A percentile compares a stretch with the other conserved stretches of the same genome.
Conservation (phyloP, 169 alveolate species). For the Cryptosporidium ubiquitum region DNA sequence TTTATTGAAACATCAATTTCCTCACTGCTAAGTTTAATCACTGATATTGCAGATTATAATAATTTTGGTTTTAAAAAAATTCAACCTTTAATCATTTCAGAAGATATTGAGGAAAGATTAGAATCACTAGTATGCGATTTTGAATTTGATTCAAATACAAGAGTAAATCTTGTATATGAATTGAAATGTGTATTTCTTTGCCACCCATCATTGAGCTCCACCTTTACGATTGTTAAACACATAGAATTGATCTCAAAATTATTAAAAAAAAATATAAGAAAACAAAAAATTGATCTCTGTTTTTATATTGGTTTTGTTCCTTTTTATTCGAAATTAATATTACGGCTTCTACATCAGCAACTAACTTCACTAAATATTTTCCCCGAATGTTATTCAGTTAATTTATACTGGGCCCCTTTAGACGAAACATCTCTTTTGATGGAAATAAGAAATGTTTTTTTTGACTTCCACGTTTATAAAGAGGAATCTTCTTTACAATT, state of each 20-base stretch:
- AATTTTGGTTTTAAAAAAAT: slow-evolving; percentile 42
- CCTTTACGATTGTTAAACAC: slow-evolving; percentile 41
- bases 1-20: slow-evolving; percentile 66
- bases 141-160: slow-evolving; percentile 9
- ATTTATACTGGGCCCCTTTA: slow-evolving; percentile 56
- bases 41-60: slow-evolving; percentile 62
- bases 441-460: slow-evolving; percentile 40
- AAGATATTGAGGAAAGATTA: slow-evolving; percentile 34
- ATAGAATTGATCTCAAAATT: slow-evolving; percentile 12
- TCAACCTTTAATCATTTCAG: slow-evolving; percentile 30
- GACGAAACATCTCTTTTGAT: slow-evolving; percentile 59
- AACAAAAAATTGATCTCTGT: neutral
- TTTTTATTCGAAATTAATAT: slow-evolving; percentile 28
- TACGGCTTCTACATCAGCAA: slow-evolving; percentile 38
- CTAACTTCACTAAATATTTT: slow-evolving; percentile 4
- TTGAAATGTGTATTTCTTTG: slow-evolving; percentile 27
- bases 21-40: slow-evolving; percentile 41
- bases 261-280: neutral
- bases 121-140: slow-evolving; percentile 35
- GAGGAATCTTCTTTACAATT: slow-evolving; percentile 67
- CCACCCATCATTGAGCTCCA: slow-evolving; percentile 54
- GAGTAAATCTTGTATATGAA: slow-evolving; percentile 1
- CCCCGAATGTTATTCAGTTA: slow-evolving; percentile 67
- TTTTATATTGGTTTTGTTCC: slow-evolving; percentile 70
- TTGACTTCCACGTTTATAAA: slow-evolving; percentile 67